phyloP scores from a whole-genome alignment of 192 early-diverging fungal genomes.

The Coemansia sp. region DNA sequence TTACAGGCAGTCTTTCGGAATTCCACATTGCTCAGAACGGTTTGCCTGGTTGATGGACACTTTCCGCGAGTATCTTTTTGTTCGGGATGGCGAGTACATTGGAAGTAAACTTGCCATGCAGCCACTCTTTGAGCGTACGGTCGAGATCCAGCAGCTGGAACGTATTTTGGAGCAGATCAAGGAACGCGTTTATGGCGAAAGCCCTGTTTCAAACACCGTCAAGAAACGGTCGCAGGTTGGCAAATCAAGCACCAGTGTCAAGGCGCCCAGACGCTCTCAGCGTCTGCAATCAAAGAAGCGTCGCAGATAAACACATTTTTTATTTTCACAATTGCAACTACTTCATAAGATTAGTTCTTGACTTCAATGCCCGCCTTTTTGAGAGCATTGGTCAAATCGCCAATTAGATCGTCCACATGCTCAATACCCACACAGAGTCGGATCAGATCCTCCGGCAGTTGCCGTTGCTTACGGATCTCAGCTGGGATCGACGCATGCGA shows the following conservation, averaged over 20 bases:
- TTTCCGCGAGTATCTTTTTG: neutral
- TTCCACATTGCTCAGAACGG: neutral
- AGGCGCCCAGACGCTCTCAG: too few species aligned
- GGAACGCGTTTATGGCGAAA: too few species aligned
- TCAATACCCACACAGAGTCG: slow-evolving; percentile 96
- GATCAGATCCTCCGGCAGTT: slow-evolving; percentile 95
- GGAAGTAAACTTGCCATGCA: neutral
- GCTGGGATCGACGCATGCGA: slow-evolving; percentile 96
- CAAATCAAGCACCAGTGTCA: too few species aligned
- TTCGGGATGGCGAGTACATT: neutral
- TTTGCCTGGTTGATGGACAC: neutral
- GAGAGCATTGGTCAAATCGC: slow-evolving; percentile 74
- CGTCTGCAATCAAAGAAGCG: too few species aligned
- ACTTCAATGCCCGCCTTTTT: slow-evolving; percentile 56
- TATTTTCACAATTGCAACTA: neutral
- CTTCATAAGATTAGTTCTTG: slow-evolving; percentile 11
- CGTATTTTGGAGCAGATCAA: neutral
- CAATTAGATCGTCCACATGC: slow-evolving; percentile 85
- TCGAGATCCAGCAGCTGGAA: neutral
- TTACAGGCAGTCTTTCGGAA: neutral
- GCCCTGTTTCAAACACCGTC: too few species aligned
- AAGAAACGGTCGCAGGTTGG: too few species aligned
- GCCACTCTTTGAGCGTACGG: neutral
- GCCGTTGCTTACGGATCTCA: slow-evolving; percentile 79
- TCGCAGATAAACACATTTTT: too few species aligned